Percentiles rank a stretch among this genome's conserved stretches.
Conservation (phyloP, 2,329 filamentous ascomycete genomes). For the Neonectria coccinea region DNA sequence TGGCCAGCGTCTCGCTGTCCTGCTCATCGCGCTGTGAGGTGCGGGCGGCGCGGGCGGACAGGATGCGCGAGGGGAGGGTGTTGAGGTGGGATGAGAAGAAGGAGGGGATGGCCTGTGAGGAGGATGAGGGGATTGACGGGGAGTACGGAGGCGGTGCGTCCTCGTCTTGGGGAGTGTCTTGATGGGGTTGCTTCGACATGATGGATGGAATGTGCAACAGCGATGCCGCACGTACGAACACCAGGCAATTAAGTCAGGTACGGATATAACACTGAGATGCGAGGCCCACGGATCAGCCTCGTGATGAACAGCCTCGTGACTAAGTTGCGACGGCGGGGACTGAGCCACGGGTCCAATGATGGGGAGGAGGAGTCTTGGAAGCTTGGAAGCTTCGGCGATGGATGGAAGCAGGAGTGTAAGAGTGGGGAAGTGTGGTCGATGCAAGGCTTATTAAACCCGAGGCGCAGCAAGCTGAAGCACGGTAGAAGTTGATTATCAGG, state of each 20-base stretch:
- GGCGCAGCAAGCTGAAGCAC: neutral
- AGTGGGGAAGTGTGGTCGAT: too few relatives aligned
- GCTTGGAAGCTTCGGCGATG: neutral
- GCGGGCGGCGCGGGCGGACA: conserved; percentile 48
- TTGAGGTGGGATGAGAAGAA: conserved; percentile 53
- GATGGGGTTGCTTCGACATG: conserved; percentile 19
- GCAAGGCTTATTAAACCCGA: neutral
- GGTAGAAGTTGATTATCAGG: neutral
- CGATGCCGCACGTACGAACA: too few relatives aligned
- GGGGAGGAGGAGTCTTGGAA: too few relatives aligned
- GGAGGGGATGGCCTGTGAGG: conserved; percentile 36
- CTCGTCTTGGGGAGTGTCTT: conserved; percentile 12
- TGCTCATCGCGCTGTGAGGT: conserved; percentile 50
- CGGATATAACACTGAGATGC: neutral
- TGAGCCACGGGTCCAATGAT: neutral
- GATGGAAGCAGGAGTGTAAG: too few relatives aligned
- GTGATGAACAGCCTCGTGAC: neutral
- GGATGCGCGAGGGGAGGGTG: conserved; percentile 53
- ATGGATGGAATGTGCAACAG: neutral
- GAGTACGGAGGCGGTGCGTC: conserved; percentile 45
- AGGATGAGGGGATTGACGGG: conserved; percentile 34
- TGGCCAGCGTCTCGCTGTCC: conserved; percentile 55
- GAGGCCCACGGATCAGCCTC: conserved; percentile 6
- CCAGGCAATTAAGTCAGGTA: too few relatives aligned
- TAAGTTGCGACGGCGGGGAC: neutral